Evolutionary conservation across 1,284 basidiomycete genomes (phyloP), one percentile per base, ranked within the genome.

Genomic region (Laetiporus sulphureus): DNA sequence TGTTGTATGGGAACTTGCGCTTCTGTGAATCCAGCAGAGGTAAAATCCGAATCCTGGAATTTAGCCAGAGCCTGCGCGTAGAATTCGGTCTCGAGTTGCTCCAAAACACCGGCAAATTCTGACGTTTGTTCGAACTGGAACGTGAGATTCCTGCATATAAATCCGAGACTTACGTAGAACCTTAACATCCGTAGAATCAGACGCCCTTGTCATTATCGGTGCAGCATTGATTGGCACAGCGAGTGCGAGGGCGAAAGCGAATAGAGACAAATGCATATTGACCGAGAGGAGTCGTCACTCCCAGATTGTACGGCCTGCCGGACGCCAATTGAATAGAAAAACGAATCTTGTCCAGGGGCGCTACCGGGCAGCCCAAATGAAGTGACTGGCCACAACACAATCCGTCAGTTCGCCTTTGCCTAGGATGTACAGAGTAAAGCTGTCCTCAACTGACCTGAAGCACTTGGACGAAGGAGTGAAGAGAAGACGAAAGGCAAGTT

Each of bases 61-160:
- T 79, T 78, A 25, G 59, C 46, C 21, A 91, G 67, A 15, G 77
- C 86, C 52, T 83, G 67, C 4, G 64, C 50, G 63, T 91, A 91
- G 59, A 89, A 90, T 32, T 65, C 54, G 20, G 71, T 72, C 61
- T 90, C 86, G 20, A 90, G 68, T 48, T 80, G 73, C 62, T 90
- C 85, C 33, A 88, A 67, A 32, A 84, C 77, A 56, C 79, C 68
- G 27, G 84, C 84, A 52, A 90, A 89, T 58, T 81, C 84, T 87
- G 56, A 27, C 5, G 6, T 18, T 35, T 16, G 20, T 20, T 11
- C 22, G 7, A 23, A 8, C 11, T 20, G 7, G 19, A 3, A 21
- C 3, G 13, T 5, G 27, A 11, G 15, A 13, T 38, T 15, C 22
- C 29, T 6, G n/a, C n/a, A 15, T 45, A 21, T 7, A 30, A 39